Percentiles rank a stretch among this genome's conserved stretches.
Conservation (phyloP, 257 asterid genomes). For the Ilex aquifolium region DNA sequence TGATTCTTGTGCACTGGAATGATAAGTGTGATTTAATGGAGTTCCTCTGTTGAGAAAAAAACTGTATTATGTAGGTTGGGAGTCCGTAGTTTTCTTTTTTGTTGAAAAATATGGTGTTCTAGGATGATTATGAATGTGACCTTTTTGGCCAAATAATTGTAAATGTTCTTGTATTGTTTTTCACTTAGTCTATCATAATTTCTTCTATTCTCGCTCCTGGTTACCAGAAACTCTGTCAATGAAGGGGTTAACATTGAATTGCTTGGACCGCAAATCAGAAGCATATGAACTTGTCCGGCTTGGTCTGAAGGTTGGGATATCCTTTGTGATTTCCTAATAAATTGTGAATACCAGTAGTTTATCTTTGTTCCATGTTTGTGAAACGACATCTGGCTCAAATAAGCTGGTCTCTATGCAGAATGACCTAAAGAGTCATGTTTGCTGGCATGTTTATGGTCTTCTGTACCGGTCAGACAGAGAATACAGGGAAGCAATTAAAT, state of each 20-base stretch:
- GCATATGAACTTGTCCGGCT: conserved; percentile 96
- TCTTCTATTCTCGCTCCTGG: conserved; percentile 14
- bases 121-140: too few relatives aligned
- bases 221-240: conserved; percentile 84
- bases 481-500: conserved; percentile 96
- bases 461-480: conserved; percentile 96
- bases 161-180: not conserved
- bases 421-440: conserved; percentile 98
- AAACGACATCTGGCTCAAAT: conserved; percentile 12
- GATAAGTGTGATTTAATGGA: too few relatives aligned
- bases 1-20: too few relatives aligned
- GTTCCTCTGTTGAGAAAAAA: too few relatives aligned
- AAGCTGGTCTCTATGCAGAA: conserved; percentile 58
- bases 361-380: conserved; percentile 10
- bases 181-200: not conserved
- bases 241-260: conserved; percentile 95
- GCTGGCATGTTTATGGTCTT: conserved; percentile 99
- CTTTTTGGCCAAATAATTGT: too few relatives aligned
- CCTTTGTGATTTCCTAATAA: not conserved
- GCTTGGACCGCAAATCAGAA: conserved; percentile 97
- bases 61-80: too few relatives aligned
- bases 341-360: not conserved
- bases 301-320: conserved; percentile 71
- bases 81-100: too few relatives aligned
- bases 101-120: too few relatives aligned